Evolutionary conservation across 768 basidiomycete genomes (phyloP).

Genomic region (Macrolepiota dolichaula): DNA sequence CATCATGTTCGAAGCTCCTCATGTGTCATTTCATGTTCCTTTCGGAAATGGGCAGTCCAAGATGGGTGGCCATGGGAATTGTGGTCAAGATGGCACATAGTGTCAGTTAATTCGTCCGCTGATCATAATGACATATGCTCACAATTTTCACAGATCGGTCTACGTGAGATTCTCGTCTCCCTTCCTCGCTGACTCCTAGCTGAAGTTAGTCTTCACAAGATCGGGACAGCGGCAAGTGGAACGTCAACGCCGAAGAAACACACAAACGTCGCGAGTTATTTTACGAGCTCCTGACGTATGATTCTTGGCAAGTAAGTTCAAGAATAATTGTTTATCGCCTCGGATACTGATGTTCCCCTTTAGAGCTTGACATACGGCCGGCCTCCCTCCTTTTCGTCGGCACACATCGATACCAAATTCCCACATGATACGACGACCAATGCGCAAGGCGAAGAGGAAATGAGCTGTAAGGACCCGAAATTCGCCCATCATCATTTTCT

Average conservation of each 20-base stretch:
- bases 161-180: conserved; percentile 47
- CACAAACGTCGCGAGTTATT: conserved; percentile 56
- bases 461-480: conserved; percentile 47
- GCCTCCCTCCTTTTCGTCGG: conserved; percentile 59
- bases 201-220: conserved; percentile 35
- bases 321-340: neutral
- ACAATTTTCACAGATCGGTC: conserved; percentile 44
- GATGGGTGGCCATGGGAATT: conserved; percentile 71
- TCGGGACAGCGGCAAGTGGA: conserved; percentile 67
- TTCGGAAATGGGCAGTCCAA: conserved; percentile 50
- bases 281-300: conserved; percentile 66
- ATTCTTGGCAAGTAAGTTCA: conserved; percentile 61
- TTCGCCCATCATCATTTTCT: conserved; percentile 1
- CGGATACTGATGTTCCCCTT: conserved; percentile 4
- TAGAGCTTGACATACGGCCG: conserved; percentile 72
- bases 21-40: conserved; percentile 55
- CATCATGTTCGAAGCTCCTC: conserved; percentile 40
- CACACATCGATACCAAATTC: conserved; percentile 54
- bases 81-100: conserved; percentile 69
- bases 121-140: conserved; percentile 20
- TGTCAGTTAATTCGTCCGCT: conserved; percentile 33
- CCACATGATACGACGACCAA: conserved; percentile 44
- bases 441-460: conserved; percentile 50
- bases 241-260: conserved; percentile 52
- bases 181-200: neutral